Evolutionary conservation across 1,284 basidiomycete species (phyloP).

Genomic region (Rhodotorula sp.): DNA sequence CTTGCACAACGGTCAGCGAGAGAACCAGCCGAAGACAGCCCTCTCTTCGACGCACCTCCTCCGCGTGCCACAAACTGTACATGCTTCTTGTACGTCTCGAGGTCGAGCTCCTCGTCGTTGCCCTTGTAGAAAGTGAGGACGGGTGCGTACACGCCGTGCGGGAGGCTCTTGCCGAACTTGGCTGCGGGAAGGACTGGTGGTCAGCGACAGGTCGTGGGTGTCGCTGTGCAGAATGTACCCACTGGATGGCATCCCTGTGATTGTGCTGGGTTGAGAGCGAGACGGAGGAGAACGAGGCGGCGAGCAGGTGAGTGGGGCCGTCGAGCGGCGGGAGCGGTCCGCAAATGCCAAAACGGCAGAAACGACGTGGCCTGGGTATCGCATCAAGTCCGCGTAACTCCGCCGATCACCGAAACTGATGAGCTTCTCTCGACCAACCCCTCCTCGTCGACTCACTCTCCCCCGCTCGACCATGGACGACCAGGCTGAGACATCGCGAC

Average conservation of each 20-base stretch:
- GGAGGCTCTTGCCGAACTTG: conserved; percentile 17
- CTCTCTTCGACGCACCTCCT: conserved; percentile 11
- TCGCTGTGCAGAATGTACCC: not conserved
- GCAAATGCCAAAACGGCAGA: not conserved
- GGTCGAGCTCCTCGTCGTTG: conserved; percentile 24
- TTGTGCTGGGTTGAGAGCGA: not conserved
- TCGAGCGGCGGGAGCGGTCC: not conserved
- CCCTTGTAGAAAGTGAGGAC: conserved; percentile 27
- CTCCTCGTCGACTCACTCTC: not conserved
- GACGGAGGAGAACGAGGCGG: not conserved
- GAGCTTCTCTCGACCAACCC: not conserved
- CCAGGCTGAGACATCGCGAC: conserved; percentile 5
- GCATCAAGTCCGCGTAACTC: too few relatives aligned
- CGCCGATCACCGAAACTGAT: not conserved
- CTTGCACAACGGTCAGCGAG: not conserved
- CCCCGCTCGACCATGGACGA: not conserved
- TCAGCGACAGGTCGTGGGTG: not conserved
- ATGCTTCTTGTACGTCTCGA: conserved; percentile 32
- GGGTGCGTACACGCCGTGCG: conserved; percentile 34
- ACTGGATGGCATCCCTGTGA: not conserved
- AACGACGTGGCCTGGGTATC: not conserved
- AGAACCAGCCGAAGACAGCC: not conserved
- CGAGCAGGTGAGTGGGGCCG: not conserved
- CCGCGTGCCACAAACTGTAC: conserved; percentile 23
- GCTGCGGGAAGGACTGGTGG: not conserved